Percentiles rank a stretch among this genome's conserved stretches.
phyloP scores from a whole-genome alignment of 2,329 filamentous ascomycete species.

The Phialophora verrucosa region DNA sequence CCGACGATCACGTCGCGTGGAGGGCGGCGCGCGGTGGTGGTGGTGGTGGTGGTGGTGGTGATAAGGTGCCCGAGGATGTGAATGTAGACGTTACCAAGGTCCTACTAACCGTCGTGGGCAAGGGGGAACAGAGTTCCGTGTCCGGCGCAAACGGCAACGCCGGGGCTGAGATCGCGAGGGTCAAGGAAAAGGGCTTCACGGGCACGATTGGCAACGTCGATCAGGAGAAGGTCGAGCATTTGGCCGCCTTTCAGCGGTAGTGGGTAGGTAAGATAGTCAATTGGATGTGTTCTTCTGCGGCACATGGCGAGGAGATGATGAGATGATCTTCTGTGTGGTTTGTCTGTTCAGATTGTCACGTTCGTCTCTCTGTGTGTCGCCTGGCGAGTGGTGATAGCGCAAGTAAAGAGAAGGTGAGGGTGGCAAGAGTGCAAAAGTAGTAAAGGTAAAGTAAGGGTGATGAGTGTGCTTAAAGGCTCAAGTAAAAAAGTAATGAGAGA shows the following conservation, averaged over 20 bases:
- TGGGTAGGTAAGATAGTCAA: too few relatives aligned
- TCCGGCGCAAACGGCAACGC: background rate
- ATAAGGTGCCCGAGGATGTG: background rate
- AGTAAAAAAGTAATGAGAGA: too few relatives aligned
- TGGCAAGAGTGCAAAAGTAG: too few relatives aligned
- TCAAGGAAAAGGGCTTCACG: conserved; percentile 22
- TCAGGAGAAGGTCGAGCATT: conserved; percentile 18
- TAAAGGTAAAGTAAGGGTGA: too few relatives aligned
- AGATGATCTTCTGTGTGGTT: too few relatives aligned
- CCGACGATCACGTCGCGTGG: conserved; percentile 44
- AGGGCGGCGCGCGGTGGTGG: conserved; percentile 5
- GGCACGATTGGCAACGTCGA: conserved; percentile 29
- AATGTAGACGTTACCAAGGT: conserved; percentile 7
- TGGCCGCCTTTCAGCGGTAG: conserved; percentile 13
- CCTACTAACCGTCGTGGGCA: conserved; percentile 9
- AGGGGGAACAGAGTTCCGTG: background rate
- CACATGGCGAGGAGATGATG: too few relatives aligned
- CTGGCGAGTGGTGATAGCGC: too few relatives aligned
- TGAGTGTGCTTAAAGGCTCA: too few relatives aligned
- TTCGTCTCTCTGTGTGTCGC: too few relatives aligned
- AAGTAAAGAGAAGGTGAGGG: too few relatives aligned
- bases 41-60: background rate
- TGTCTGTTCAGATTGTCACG: too few relatives aligned
- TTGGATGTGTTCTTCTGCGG: background rate
- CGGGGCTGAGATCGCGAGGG: background rate